These are phyloP conservation scores for Setaria viridis DNA, from an alignment of 202 grass and related monocot species.

Conservation along the genomic window DNA sequence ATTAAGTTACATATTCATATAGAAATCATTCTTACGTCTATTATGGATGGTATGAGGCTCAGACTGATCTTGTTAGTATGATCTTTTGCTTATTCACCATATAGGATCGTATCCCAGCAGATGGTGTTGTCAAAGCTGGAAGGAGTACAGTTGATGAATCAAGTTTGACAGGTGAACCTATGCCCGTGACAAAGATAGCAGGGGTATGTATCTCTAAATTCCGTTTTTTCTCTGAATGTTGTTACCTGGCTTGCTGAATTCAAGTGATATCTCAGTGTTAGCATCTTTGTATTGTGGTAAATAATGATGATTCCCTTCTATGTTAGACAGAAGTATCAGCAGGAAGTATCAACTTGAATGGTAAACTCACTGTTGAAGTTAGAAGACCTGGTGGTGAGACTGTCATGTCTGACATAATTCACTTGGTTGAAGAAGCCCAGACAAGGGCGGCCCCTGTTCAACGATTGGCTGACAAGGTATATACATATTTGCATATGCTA, in stretches of 20 bases:
- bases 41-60: conserved; percentile 19
- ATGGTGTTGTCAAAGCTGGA: conserved; percentile 93
- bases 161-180: conserved; percentile 93
- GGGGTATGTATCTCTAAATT: conserved; percentile 64
- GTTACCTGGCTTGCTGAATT: conserved; percentile 30
- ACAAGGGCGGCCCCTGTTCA: conserved; percentile 92
- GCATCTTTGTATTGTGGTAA: conserved; percentile 8
- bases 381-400: conserved; percentile 91
- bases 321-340: conserved; percentile 90
- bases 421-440: conserved; percentile 91
- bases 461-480: conserved; percentile 93
- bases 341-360: conserved; percentile 97
- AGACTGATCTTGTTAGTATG: conserved; percentile 40
- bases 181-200: conserved; percentile 89
- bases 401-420: conserved; percentile 94
- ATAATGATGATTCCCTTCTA: conserved; percentile 49
- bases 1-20: conserved; percentile 8
- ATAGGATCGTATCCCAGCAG: conserved; percentile 89
- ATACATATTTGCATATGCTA: conserved; percentile 29
- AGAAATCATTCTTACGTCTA: conserved; percentile 30
- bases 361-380: conserved; percentile 90
- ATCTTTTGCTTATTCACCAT: conserved; percentile 39
- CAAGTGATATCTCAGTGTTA: conserved; percentile 22
- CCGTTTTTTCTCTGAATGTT: conserved; percentile 16
- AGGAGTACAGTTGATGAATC: conserved; percentile 95